Evolutionary conservation across 208 protist genomes (phyloP), one percentile per base, ranked within the genome.

Genomic region (Endotrypanum monterogeii): DNA sequence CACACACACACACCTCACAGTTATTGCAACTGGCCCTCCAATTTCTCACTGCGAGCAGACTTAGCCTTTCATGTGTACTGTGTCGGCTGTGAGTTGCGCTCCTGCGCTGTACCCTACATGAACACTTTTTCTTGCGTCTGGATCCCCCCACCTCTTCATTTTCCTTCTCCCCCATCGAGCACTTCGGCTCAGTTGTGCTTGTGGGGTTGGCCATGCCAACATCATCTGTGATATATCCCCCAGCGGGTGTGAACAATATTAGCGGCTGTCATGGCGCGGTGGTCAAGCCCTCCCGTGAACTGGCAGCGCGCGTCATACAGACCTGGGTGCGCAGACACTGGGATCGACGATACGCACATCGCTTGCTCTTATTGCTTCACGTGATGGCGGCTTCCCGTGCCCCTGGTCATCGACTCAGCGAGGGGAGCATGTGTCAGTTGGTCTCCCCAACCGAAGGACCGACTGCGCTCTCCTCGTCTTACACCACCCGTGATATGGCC

Each of bases 331-430:
- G 68, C 51, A 41, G 68, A 41, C 39, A 37, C 9, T 55, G 37
- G 16, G 46, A 62, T 35, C 68, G 25, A 54, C 32, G n/a, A 16
- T 62, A 63, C 25, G 68, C 68, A 0, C 68, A 73, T 62, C 68
- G 68, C 4, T 44, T 73, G 50, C 55, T 73, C 16, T 25, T 73
- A 25, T 73, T 35, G n/a, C 68, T 73, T 28, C 68, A 73, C 23
- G 54, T 73, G 50, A 18, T 16, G 37, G 32, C 61, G 52, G 23
- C 7, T 41, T 28, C 7, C 52, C 44, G 44, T n/a, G 28, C 25
- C n/a, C 39, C 63, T 14, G 60, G 30, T 11, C 2, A 25, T 16
- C 23, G 2, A 30, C 37, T 2, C 18, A 3, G 20, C 23, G 35
- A 25, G 20, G 37, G 44, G 4, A 65, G 60, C 20, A n/a, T 48